Evolutionary conservation across 1,284 basidiomycete genomes (phyloP).

Genomic region (Somion occarium): DNA sequence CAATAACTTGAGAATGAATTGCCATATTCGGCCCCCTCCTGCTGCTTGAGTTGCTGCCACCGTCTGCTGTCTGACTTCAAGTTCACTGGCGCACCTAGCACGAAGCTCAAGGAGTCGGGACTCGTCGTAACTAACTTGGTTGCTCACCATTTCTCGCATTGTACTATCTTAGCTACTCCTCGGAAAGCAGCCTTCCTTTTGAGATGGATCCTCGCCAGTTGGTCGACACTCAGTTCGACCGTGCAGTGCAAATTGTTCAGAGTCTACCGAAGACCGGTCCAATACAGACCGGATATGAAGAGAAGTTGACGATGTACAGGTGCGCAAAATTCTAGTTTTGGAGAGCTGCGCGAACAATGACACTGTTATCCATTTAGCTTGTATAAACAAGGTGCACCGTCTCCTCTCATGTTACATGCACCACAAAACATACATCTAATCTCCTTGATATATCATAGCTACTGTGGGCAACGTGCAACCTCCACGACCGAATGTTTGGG

Average conservation of each 20-base stretch:
- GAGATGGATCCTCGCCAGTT: conserved; percentile 34
- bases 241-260: conserved; percentile 94
- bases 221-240: conserved; percentile 83
- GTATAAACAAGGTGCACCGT: conserved; percentile 81
- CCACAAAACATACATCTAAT: background rate
- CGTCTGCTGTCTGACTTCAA: too few species aligned
- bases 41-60: too few species aligned
- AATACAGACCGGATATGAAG: conserved; percentile 95
- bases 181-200: background rate
- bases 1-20: too few species aligned
- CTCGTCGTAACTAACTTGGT: too few species aligned
- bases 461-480: conserved; percentile 84
- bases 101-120: too few species aligned
- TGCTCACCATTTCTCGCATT: too few species aligned
- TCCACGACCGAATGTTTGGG: conserved; percentile 82
- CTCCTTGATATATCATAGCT: conserved; percentile 41
- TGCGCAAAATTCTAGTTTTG: too few species aligned
- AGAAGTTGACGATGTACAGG: conserved; percentile 95
- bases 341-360: too few species aligned
- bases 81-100: too few species aligned
- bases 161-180: too few species aligned
- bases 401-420: background rate
- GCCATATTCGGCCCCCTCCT: too few species aligned
- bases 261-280: conserved; percentile 89
- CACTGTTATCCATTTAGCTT: conserved; percentile 56